Conservation (phyloP, 345 rosid genomes). For the Eucalyptus shirleyi region DNA sequence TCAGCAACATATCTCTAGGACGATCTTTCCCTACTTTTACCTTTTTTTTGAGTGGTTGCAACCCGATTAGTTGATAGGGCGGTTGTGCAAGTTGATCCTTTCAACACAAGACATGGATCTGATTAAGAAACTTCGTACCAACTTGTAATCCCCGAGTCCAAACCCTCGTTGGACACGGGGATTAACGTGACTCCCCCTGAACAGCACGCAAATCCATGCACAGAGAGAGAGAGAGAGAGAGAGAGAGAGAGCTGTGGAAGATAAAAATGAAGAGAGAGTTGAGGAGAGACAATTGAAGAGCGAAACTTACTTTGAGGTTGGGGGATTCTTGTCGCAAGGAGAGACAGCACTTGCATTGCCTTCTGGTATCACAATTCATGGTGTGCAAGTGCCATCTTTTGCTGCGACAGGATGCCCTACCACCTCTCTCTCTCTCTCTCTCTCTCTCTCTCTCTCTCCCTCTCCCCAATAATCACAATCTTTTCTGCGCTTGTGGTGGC, state of each 20-base stretch:
- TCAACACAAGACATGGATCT: neutral
- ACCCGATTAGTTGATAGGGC: neutral
- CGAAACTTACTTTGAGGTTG: neutral
- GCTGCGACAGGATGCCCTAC: neutral
- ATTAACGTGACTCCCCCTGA: neutral
- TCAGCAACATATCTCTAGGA: neutral
- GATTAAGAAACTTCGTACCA: neutral
- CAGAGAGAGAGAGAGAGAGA: neutral
- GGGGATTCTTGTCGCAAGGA: neutral
- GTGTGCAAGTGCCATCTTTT: neutral
- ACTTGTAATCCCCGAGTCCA: neutral
- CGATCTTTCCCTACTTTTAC: neutral
- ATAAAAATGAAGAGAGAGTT: neutral
- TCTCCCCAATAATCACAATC: neutral
- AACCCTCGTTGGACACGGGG: neutral
- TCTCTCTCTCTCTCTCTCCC: neutral
- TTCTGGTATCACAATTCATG: neutral
- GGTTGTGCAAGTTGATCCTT: neutral
- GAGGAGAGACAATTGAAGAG: neutral
- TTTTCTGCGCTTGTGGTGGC: neutral
- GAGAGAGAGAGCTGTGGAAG: neutral
- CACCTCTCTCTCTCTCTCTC: neutral
- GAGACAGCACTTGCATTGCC: neutral
- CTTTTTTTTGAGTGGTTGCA: neutral
- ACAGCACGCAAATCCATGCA: neutral